Conservation (phyloP, 1,139 yeast species). For the Suhomyces atakaporum region DNA sequence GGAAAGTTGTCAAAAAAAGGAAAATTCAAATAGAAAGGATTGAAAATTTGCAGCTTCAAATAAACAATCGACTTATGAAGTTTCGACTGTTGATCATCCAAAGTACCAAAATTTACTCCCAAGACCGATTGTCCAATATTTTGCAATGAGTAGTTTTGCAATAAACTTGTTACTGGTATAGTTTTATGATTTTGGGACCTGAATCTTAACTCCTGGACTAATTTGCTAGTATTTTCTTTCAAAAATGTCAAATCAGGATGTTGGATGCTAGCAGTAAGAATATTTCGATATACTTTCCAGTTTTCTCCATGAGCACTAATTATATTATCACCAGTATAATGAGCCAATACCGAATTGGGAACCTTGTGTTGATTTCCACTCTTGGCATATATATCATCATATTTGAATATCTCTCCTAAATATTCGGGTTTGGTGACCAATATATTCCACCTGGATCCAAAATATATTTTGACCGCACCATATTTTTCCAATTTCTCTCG, state of each 20-base stretch:
- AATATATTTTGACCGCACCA: constrained; percentile 63
- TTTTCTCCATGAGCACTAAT: constrained; percentile 59
- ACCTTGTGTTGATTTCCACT: constrained; percentile 64
- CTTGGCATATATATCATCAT: constrained; percentile 54
- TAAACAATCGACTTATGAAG: constrained; percentile 43
- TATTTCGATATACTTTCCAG: constrained; percentile 54
- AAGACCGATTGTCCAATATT: constrained; percentile 53
- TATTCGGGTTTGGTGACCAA: constrained; percentile 52
- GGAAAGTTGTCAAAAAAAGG: constrained; percentile 55
- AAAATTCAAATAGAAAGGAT: constrained; percentile 56
- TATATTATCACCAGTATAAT: constrained; percentile 63
- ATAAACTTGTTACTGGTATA: constrained; percentile 37
- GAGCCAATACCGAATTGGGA: constrained; percentile 56
- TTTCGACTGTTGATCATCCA: constrained; percentile 26
- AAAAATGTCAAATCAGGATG: constrained; percentile 46
- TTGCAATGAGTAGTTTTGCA: constrained; percentile 52
- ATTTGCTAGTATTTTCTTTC: constrained; percentile 32
- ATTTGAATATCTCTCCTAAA: constrained; percentile 47
- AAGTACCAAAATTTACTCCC: constrained; percentile 48
- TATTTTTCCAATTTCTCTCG: constrained; percentile 25
- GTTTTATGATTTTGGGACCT: constrained; percentile 9
- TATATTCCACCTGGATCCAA: constrained; percentile 66
- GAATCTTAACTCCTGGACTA: constrained; percentile 19
- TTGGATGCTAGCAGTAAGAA: constrained; percentile 52
- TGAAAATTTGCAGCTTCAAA: constrained; percentile 57